Conservation (phyloP, 1,284 basidiomycete species). For the Butyriboletus regius region DNA sequence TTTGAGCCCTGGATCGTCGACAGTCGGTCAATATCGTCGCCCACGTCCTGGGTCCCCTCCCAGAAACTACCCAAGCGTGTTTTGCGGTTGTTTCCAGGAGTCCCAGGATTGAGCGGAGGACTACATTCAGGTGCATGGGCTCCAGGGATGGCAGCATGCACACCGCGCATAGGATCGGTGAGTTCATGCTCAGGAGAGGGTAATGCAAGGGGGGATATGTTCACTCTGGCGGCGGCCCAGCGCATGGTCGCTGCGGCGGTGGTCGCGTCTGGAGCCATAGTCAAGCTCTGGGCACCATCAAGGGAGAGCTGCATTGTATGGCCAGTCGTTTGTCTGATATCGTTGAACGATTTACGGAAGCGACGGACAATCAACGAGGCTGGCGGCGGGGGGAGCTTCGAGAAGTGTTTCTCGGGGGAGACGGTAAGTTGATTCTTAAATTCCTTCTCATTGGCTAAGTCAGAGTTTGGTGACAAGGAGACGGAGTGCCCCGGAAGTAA, state of each 20-base stretch:
- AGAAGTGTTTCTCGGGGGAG: constrained; percentile 27
- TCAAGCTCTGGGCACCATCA: constrained; percentile 24
- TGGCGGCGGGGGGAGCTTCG: constrained; percentile 24
- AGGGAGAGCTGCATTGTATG: constrained; percentile 24
- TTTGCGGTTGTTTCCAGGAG: constrained; percentile 49
- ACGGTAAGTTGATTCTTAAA: constrained; percentile 18
- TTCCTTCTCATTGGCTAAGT: constrained; percentile 21
- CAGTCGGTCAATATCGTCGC: constrained; percentile 30
- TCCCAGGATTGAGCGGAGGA: constrained; percentile 31
- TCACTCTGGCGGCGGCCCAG: constrained; percentile 67
- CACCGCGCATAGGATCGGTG: constrained; percentile 72
- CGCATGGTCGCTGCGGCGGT: constrained; percentile 78
- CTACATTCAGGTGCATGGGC: constrained; percentile 41
- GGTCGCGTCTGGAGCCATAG: constrained; percentile 46
- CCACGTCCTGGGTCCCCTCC: constrained; percentile 54
- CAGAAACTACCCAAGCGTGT: constrained; percentile 60
- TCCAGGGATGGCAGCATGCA: constrained; percentile 61
- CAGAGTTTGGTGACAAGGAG: constrained; percentile 9
- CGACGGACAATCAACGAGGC: constrained; percentile 34
- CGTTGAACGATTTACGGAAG: constrained; percentile 54
- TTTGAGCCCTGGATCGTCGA: constrained; percentile 25
- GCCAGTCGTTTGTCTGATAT: constrained; percentile 34
- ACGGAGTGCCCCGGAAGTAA: constrained; percentile 3
- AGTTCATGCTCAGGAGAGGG: constrained; percentile 84
- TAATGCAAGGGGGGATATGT: constrained; percentile 70